Evolutionary conservation across 176 grass and related monocot genomes (phyloP), one percentile per base, ranked within the genome.

Genomic region (Ampelocalamus luodianensis): DNA sequence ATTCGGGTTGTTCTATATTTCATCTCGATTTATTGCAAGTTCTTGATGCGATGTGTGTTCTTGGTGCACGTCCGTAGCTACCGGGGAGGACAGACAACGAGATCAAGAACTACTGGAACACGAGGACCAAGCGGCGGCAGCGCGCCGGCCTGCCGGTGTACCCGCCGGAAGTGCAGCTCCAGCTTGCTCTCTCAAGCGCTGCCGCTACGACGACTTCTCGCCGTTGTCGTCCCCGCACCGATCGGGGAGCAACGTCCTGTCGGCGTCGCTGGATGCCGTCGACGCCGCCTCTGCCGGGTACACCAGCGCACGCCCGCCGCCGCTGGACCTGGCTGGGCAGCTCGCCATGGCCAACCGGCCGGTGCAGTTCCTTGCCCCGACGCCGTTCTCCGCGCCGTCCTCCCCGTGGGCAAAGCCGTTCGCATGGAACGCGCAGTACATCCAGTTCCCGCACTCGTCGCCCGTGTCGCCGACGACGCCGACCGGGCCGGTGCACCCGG

Each of bases 31-130:
- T 50, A 24, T 61, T 27, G 29, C 70, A 17, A 37, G 3, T 42
- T 66, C 23, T 36, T 65, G 49, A 26, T 74, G 11, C 60, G 55
- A 39, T 26, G 66, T 20, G 12, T 6, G 48, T 45, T 43, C 10
- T 69, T 11, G 8, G 20, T 37, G 42, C 29, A 39, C 48, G 59
- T 79, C 44, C 7, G 10, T 26, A 91, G 88, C 50, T 99, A 3
- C 97, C 97, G 2, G 93, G 96, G n/a, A 89, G 97, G 72, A 99
- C 97, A 2, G 97, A 99, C 65, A 99, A 99, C 75, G 97, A 99
- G 91, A 96, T 99, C 82, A 99, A 99, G 88, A 99, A 99, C 81
- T 99, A 99, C 71, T 99, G 97, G 97, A 99, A 99, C 85, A 99
- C 97, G 10, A 89, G 88, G 78, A 37, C 87, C 10, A 95, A 95